Percentiles rank a stretch among this genome's conserved stretches.
phyloP scores from a whole-genome alignment of 2,329 filamentous ascomycete genomes.

The Scleromitrula shiraiana region DNA sequence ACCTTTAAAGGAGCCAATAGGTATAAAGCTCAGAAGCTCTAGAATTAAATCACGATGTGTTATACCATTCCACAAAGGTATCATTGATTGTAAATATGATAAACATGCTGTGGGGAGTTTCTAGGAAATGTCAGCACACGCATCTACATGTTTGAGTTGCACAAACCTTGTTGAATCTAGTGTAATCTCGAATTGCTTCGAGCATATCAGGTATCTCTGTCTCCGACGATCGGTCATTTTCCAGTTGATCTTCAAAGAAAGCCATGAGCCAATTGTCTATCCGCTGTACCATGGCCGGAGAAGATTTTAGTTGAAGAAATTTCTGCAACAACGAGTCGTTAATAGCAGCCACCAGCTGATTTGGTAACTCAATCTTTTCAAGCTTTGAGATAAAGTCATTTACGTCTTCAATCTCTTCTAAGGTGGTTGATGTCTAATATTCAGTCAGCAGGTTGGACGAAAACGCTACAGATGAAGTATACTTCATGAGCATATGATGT shows the following conservation, averaged over 20 bases:
- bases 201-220: slow-evolving; percentile 46
- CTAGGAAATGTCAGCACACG: slow-evolving; percentile 21
- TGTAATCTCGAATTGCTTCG: slow-evolving; percentile 47
- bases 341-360: slow-evolving; percentile 70
- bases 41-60: slow-evolving; percentile 47
- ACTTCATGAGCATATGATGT: slow-evolving; percentile 67
- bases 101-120: slow-evolving; percentile 33
- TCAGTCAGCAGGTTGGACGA: slow-evolving; percentile 2
- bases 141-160: neutral
- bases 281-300: slow-evolving; percentile 42
- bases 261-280: slow-evolving; percentile 52
- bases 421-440: slow-evolving; percentile 48
- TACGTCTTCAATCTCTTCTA: slow-evolving; percentile 72
- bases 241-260: slow-evolving; percentile 44
- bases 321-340: slow-evolving; percentile 74
- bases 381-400: slow-evolving; percentile 62
- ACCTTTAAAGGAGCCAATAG: slow-evolving; percentile 51
- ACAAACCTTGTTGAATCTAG: slow-evolving; percentile 45
- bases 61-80: slow-evolving; percentile 55
- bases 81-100: slow-evolving; percentile 43
- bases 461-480: slow-evolving; percentile 14
- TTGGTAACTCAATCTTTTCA: slow-evolving; percentile 73
- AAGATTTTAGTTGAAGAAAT: slow-evolving; percentile 57
- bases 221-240: slow-evolving; percentile 43
- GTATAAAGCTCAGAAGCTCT: slow-evolving; percentile 47